Evolutionary conservation across 805 yeast genomes (phyloP), one percentile per base, ranked within the genome.

Genomic region (Diddensiella caesifluorescens): DNA sequence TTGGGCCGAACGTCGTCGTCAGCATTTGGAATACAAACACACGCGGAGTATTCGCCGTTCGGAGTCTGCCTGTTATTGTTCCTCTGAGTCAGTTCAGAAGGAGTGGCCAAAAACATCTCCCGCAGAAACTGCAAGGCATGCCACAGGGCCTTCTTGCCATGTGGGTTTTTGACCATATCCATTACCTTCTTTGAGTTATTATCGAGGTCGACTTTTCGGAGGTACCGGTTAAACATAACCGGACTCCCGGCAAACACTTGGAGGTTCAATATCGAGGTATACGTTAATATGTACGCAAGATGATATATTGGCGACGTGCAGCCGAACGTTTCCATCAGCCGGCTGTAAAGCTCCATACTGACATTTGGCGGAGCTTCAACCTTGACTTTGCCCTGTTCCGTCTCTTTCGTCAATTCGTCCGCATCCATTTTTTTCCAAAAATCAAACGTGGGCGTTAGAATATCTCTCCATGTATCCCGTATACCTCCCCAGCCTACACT

Each of bases 231-330:
- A 79, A 83, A 79, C 53, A 88, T 73, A 63, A 82, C 76, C 1
- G 92, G 92, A 5, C 87, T 83, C 1, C 95, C 95, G 2, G 89
- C 80, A 59, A 69, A 80, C 4, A 83, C 79, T 40, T 83, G 83
- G 44, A 83, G 75, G 59, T 86, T 95, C 60, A 83, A 80, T 48
- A 83, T 86, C 42, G 83, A 79, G 22, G 82, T 72, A 39, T 84
- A 75, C 57, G 84, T 73, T 35, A 79, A 73, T 10, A 83, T 75
- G 55, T 83, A 89, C 0, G 85, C 77, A 64, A 83, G 68, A 55
- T 85, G 89, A 59, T 77, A 82, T 40, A 79, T 74, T 0, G 86
- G 80, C 45, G 77, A 71, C 47, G 76, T 77, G 59, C 85, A 80
- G 35, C 79, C 68, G 2, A 39, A 41, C 16, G 40, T 30, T 16